Base-by-base conservation (phyloP, 768 basidiomycete genomes). In the Pleurotus djamor region DNA sequence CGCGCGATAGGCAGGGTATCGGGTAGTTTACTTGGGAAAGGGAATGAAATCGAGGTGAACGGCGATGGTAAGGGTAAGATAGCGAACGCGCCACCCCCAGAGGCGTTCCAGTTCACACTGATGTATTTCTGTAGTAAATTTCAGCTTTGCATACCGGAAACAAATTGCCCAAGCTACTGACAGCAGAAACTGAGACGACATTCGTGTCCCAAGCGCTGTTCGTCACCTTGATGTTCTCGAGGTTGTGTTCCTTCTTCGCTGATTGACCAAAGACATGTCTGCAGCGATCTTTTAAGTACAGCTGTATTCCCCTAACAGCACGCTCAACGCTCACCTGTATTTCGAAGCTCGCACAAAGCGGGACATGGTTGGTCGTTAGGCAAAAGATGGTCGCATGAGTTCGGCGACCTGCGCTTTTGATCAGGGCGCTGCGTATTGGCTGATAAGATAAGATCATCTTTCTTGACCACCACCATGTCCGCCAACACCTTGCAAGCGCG, bases 171-270 rank as follows among this genome's bases (percentile, higher is more conserved):
- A 21, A 55, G n/a, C 63, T 56, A 72, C 85, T 70, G 70, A 94
- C 91, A 47, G 81, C 87, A 63, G 93, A 94, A 9, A 93, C 91
- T 61, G 91, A 81, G 63, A 97, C 79, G 61, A 98, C 75, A 71
- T 98, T 96, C 47, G 96, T 98, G 72, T 98, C 96, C 94, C 94
- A 98, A 7, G 96, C 95, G 64, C 86, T 92, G 72, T 85, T 88
- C 51, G 92, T 89, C 14, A 94, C 81, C 72, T 94, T 94, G 64
- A 94, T 77, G 63, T 94, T 95, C 70, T 94, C 92, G 61, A 88
- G 73, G 17, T 83, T 76, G 64, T 91, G 79, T 71, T 94, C 91
- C 70, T 92, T 94, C 80, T 95, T 96, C 35, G 88, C 83, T 63
- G 86, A 73, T 65, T 94, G 91, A 36, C 93, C 95, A 71, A 91